Conservation (phyloP, 371 early-diverging fungal species). For the Saksenaea vasiformis region DNA sequence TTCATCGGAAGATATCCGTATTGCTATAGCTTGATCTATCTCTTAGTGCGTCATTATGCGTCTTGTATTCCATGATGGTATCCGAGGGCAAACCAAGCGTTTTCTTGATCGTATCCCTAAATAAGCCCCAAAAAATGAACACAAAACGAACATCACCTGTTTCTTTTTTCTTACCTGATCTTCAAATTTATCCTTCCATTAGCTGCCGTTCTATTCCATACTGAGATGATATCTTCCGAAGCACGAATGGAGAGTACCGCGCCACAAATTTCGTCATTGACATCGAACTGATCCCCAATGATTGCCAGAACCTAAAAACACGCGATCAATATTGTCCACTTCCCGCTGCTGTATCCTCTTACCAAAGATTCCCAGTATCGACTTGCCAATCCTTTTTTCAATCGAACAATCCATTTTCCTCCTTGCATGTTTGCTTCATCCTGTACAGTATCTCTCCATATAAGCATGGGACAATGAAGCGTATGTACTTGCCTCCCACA, state of each 20-base stretch:
- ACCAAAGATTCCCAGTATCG: constrained; percentile 94
- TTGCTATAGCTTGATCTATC: constrained; percentile 92
- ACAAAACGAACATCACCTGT: background rate
- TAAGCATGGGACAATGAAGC: background rate
- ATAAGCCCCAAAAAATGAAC: background rate
- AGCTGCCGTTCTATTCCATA: constrained; percentile 91
- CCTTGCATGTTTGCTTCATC: constrained; percentile 90
- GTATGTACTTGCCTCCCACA: constrained; percentile 85
- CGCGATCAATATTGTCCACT: background rate
- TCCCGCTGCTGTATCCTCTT: constrained; percentile 8
- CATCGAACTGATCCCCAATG: constrained; percentile 91
- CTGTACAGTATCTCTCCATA: constrained; percentile 23
- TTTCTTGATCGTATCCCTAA: constrained; percentile 85
- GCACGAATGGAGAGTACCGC: constrained; percentile 93
- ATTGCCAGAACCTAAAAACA: constrained; percentile 76
- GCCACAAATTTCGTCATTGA: constrained; percentile 91
- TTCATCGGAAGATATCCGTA: constrained; percentile 79
- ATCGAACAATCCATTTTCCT: constrained; percentile 97
- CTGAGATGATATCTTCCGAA: constrained; percentile 91
- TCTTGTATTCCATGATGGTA: constrained; percentile 95
- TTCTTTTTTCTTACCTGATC: constrained; percentile 65
- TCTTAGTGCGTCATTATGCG: constrained; percentile 84
- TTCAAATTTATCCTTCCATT: constrained; percentile 82
- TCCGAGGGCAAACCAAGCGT: constrained; percentile 83
- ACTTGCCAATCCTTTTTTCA: constrained; percentile 92